These are phyloP conservation scores for Raddia distichophylla DNA, from an alignment of 176 grass and related monocot species.

Conservation along the genomic window DNA sequence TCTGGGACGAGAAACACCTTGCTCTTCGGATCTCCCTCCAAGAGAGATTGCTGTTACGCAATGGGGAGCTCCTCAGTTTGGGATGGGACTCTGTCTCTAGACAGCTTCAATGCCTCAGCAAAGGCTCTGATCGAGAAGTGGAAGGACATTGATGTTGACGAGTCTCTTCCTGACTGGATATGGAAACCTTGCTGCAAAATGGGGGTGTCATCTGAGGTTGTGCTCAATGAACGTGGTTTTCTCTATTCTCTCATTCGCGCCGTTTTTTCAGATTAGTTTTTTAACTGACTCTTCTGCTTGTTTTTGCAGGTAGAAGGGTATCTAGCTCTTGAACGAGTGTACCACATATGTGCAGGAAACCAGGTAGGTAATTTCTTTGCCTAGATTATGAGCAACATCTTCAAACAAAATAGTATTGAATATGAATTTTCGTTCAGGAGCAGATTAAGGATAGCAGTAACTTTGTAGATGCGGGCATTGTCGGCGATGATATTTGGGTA, in stretches of 20 bases:
- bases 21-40: neutral
- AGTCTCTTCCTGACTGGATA: slow-evolving; percentile 60
- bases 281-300: neutral
- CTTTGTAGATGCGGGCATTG: neutral
- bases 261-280: neutral
- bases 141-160: slow-evolving; percentile 54
- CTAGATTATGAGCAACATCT: neutral
- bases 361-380: slow-evolving; percentile 39
- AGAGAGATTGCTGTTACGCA: neutral
- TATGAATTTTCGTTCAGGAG: slow-evolving; percentile 27
- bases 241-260: neutral
- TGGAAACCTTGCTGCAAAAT: slow-evolving; percentile 61
- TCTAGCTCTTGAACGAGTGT: slow-evolving; percentile 63
- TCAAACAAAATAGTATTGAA: neutral
- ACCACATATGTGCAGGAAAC: neutral
- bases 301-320: slow-evolving; percentile 62
- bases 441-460: slow-evolving; percentile 20
- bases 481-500: slow-evolving; percentile 69
- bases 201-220: slow-evolving; percentile 49
- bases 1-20: neutral
- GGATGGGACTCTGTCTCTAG: slow-evolving; percentile 57
- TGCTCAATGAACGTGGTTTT: neutral
- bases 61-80: slow-evolving; percentile 50
- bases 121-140: slow-evolving; percentile 57
- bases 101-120: slow-evolving; percentile 61